phyloP scores from a whole-genome alignment of 352 stramenopile genomes.

The Blastocystis sp. region DNA sequence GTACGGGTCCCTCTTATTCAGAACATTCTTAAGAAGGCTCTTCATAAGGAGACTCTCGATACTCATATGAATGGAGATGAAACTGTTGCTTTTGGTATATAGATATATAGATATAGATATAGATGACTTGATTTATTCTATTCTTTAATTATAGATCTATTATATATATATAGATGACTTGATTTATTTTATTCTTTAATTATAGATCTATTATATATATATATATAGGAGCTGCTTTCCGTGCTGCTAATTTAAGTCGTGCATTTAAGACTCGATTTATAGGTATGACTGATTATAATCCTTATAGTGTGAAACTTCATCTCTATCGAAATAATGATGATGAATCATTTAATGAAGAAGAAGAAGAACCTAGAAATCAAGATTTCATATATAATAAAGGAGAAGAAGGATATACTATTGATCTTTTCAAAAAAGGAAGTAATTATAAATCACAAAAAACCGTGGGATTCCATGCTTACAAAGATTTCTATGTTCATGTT shows the following conservation, averaged over 20 bases:
- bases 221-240: no score
- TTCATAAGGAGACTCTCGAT: constrained; percentile 62
- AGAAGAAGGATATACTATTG: constrained; percentile 42
- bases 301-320: constrained; percentile 63
- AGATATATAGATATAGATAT: no score
- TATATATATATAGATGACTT: no score
- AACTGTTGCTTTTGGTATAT: constrained; percentile 77
- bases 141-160: no score
- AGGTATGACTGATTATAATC: constrained; percentile 70
- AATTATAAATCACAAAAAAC: constrained; percentile 69
- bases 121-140: no score
- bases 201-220: no score
- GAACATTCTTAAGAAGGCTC: constrained; percentile 54
- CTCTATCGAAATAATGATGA: constrained; percentile 49
- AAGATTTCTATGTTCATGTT: constrained; percentile 66
- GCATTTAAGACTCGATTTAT: constrained; percentile 79
- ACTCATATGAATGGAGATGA: constrained; percentile 93
- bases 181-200: no score
- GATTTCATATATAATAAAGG: constrained; percentile 46
- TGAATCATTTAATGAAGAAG: neutral
- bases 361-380: neutral
- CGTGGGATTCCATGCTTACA: constrained; percentile 74
- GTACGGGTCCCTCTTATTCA: constrained; percentile 81
- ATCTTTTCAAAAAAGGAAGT: constrained; percentile 61
- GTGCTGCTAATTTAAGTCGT: constrained; percentile 78